phyloP scores from a whole-genome alignment of 768 basidiomycete genomes.

The Suillus ampliporus region DNA sequence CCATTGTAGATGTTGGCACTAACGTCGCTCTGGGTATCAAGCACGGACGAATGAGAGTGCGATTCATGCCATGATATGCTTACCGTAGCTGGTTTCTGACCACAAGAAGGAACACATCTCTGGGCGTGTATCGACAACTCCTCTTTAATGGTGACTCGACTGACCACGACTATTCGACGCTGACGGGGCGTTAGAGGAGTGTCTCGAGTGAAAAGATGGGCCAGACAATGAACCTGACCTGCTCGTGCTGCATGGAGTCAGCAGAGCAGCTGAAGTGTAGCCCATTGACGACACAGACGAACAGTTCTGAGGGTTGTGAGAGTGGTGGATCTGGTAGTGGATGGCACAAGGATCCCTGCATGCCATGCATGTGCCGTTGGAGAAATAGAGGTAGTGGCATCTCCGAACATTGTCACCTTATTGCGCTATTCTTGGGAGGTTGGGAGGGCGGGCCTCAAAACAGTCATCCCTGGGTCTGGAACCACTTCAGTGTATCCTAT shows the following conservation, averaged over 20 bases:
- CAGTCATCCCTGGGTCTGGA: not conserved
- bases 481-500: not conserved
- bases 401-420: constrained; percentile 22
- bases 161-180: constrained; percentile 15
- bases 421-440: no score
- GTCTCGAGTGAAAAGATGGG: no score
- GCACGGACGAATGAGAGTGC: not conserved
- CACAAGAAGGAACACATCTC: constrained; percentile 24
- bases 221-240: no score
- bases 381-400: constrained; percentile 28
- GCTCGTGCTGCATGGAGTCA: no score
- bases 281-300: no score
- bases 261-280: no score
- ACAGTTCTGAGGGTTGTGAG: constrained; percentile 23
- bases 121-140: constrained; percentile 21
- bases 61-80: not conserved
- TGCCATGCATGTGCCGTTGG: constrained; percentile 30
- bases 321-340: constrained; percentile 13
- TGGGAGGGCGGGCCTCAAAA: constrained; percentile 13
- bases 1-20: constrained; percentile 3
- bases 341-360: not conserved
- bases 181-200: constrained; percentile 13
- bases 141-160: constrained; percentile 14
- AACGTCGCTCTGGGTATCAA: not conserved
- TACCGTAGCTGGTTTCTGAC: constrained; percentile 28